phyloP scores from a whole-genome alignment of 208 protist species.

The Leishmania tropica region DNA sequence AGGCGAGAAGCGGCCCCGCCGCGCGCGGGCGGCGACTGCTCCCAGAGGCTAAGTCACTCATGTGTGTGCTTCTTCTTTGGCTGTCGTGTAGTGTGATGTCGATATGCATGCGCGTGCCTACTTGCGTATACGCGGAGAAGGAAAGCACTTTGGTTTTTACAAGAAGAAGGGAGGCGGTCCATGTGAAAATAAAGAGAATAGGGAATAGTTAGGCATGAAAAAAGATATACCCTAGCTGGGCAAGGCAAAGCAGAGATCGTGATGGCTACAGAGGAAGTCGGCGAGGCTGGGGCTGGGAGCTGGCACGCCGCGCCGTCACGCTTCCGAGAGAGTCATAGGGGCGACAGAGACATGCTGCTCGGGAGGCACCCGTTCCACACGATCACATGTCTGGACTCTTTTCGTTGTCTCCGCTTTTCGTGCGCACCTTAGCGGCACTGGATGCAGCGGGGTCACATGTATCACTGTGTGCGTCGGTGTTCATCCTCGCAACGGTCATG shows the following conservation, averaged over 20 bases:
- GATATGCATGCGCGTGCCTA: background rate
- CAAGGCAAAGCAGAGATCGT: background rate
- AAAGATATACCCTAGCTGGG: background rate
- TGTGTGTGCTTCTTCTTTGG: background rate
- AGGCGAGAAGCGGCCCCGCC: background rate
- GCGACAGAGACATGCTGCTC: too few species aligned
- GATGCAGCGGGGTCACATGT: too few species aligned
- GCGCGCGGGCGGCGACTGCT: background rate
- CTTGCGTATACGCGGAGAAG: too few species aligned
- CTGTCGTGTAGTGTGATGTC: background rate
- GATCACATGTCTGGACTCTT: too few species aligned
- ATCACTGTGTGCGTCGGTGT: too few species aligned
- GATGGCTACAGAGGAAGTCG: background rate
- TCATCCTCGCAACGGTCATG: too few species aligned
- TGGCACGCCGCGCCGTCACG: background rate
- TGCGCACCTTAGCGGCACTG: too few species aligned
- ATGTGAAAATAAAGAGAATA: background rate
- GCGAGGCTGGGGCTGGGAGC: background rate
- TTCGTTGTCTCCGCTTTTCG: too few species aligned
- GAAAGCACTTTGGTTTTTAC: background rate
- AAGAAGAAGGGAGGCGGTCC: background rate
- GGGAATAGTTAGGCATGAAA: background rate
- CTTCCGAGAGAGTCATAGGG: conserved; percentile 2
- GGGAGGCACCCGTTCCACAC: too few species aligned
- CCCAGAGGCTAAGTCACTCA: background rate